A percentile compares a stretch with the other conserved stretches of the same genome.
Evolutionary conservation across 2,329 filamentous ascomycete genomes (phyloP).

Genomic region (Fusarium pininemorale): DNA sequence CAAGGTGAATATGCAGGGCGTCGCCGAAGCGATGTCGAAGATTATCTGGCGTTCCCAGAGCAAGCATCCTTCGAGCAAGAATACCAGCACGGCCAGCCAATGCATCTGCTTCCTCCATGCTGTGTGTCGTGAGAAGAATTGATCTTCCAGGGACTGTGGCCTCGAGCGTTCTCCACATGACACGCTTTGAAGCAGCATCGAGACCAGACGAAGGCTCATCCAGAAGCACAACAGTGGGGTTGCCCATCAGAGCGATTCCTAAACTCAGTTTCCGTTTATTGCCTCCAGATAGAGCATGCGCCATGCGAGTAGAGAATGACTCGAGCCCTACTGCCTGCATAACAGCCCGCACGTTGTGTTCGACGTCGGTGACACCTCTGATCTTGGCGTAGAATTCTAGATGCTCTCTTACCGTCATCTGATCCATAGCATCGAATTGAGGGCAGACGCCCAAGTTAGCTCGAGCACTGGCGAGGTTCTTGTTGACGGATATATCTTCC

Average conservation of each 20-base stretch:
- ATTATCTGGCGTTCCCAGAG: conserved; percentile 78
- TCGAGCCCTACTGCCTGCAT: conserved; percentile 82
- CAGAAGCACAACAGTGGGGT: conserved; percentile 84
- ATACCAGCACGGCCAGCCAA: conserved; percentile 86
- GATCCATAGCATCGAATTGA: conserved; percentile 86
- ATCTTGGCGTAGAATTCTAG: conserved; percentile 87
- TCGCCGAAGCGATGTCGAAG: conserved; percentile 81
- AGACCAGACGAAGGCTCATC: conserved; percentile 91
- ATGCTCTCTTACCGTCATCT: conserved; percentile 90
- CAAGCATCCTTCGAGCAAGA: conserved; percentile 85
- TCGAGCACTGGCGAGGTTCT: conserved; percentile 75
- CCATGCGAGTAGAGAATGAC: conserved; percentile 78
- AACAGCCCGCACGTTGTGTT: conserved; percentile 80
- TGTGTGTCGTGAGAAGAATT: conserved; percentile 89
- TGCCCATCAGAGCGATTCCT: conserved; percentile 91
- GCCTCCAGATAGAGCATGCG: conserved; percentile 82
- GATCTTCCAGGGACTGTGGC: conserved; percentile 80
- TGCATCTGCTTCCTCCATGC: conserved; percentile 94
- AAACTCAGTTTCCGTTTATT: conserved; percentile 94
- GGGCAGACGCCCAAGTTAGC: conserved; percentile 89
- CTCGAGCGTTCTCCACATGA: conserved; percentile 90
- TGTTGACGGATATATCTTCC: conserved; percentile 79
- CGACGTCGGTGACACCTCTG: conserved; percentile 78
- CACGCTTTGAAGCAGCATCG: conserved; percentile 87
- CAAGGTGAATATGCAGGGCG: conserved; percentile 81